These are phyloP conservation scores for Diaporthe amygdali DNA, from an alignment of 2,329 filamentous ascomycete genomes.

Conservation along the genomic window DNA sequence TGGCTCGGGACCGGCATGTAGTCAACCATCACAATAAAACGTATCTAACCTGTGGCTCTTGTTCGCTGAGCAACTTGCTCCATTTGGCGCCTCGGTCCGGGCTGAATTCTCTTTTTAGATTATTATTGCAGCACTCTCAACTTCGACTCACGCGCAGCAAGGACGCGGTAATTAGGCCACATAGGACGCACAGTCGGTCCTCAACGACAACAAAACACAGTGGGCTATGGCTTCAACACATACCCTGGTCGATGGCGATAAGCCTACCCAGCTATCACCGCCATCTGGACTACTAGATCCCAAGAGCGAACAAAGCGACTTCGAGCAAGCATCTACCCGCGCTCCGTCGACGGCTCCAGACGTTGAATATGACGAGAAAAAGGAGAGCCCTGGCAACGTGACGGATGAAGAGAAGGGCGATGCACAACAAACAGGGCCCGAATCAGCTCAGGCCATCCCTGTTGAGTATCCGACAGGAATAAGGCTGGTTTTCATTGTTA, in stretches of 20 bases:
- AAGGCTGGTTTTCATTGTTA: constrained; percentile 48
- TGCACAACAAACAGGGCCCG: not conserved
- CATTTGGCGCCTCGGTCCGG: too few species aligned
- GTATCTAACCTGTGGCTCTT: not conserved
- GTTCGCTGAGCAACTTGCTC: not conserved
- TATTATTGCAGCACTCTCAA: too few species aligned
- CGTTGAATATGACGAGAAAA: constrained; percentile 10
- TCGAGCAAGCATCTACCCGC: constrained; percentile 15
- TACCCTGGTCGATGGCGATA: constrained; percentile 6
- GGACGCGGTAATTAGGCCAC: not conserved
- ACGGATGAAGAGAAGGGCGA: constrained; percentile 7
- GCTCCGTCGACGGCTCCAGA: constrained; percentile 14
- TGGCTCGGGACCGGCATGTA: not conserved
- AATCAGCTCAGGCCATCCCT: not conserved
- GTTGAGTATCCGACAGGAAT: constrained; percentile 43
- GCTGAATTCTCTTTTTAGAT: not conserved
- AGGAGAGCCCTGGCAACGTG: not conserved
- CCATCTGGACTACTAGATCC: not conserved
- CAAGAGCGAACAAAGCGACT: constrained; percentile 11
- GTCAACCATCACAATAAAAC: not conserved
- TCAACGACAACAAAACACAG: not conserved
- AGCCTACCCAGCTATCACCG: not conserved
- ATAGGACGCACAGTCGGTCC: too few species aligned
- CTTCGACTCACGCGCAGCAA: not conserved
- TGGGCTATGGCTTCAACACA: constrained; percentile 4